Conservation (phyloP, 805 yeast genomes). For the Schwanniomyces pseudopolymorphus region DNA sequence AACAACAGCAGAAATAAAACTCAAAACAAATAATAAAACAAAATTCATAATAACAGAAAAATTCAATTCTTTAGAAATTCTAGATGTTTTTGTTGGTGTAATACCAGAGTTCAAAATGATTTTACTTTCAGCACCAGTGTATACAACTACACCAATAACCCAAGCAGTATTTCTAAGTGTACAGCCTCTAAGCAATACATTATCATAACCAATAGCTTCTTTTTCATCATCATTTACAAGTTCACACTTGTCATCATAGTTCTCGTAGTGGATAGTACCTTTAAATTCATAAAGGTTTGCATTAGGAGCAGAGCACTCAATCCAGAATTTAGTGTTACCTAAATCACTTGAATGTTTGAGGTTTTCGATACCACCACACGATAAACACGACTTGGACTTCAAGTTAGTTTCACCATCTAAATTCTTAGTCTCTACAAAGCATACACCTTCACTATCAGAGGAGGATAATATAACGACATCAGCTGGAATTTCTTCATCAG, state of each 20-base stretch:
- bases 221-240: conserved; percentile 34
- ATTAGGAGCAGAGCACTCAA: conserved; percentile 76
- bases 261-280: conserved; percentile 60
- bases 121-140: conserved; percentile 75
- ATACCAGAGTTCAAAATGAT: conserved; percentile 76
- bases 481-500: conserved; percentile 80
- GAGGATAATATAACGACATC: conserved; percentile 65
- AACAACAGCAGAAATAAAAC: conserved; percentile 67
- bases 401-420: conserved; percentile 83
- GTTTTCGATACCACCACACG: conserved; percentile 46
- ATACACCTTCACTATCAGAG: conserved; percentile 65
- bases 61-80: conserved; percentile 65
- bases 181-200: conserved; percentile 69
- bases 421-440: conserved; percentile 79
- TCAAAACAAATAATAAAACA: conserved; percentile 55
- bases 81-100: conserved; percentile 72
- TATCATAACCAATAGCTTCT: conserved; percentile 64
- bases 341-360: conserved; percentile 60
- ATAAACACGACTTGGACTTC: conserved; percentile 55
- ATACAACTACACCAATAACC: conserved; percentile 72
- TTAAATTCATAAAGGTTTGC: conserved; percentile 61
- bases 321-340: conserved; percentile 54
- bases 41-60: conserved; percentile 66
- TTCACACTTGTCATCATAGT: conserved; percentile 29
- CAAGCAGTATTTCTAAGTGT: conserved; percentile 73